Percentiles rank a stretch among this genome's conserved stretches.
phyloP scores from a whole-genome alignment of 176 grass and related monocot species.

The Oryza officinalis region DNA sequence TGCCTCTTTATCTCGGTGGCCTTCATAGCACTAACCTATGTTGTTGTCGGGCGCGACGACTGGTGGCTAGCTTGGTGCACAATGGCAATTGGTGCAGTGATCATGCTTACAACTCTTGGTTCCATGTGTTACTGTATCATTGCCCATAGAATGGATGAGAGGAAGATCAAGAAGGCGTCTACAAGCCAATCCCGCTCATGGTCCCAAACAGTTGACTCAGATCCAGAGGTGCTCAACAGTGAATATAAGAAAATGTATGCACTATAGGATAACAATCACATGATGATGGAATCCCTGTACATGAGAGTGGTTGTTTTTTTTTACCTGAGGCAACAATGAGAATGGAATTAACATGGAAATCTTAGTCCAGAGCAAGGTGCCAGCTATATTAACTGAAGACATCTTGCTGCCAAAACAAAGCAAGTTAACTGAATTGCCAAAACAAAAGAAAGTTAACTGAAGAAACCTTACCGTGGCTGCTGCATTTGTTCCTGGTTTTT shows the following conservation, averaged over 20 bases:
- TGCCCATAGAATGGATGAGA: slow-evolving; percentile 72
- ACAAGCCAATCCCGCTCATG: slow-evolving; percentile 62
- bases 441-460: background rate
- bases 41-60: slow-evolving; percentile 60
- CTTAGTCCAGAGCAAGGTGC: background rate
- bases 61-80: slow-evolving; percentile 95
- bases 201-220: slow-evolving; percentile 58
- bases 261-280: slow-evolving; percentile 41
- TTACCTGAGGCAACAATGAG: background rate
- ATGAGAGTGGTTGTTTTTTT: slow-evolving; percentile 5
- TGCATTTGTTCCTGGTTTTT: background rate
- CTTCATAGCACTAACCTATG: slow-evolving; percentile 83
- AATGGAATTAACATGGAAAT: background rate
- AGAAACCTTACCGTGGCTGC: background rate
- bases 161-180: slow-evolving; percentile 66
- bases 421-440: background rate
- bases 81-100: slow-evolving; percentile 77
- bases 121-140: slow-evolving; percentile 93
- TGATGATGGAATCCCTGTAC: slow-evolving; percentile 22
- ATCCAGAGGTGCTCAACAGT: slow-evolving; percentile 75
- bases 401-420: background rate
- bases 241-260: slow-evolving; percentile 93
- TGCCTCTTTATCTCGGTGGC: slow-evolving; percentile 80
- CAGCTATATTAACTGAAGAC: background rate
- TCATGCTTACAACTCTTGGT: slow-evolving; percentile 79